Conservation (phyloP, 805 yeast species). For the Nakazawaea laoshanensis region DNA sequence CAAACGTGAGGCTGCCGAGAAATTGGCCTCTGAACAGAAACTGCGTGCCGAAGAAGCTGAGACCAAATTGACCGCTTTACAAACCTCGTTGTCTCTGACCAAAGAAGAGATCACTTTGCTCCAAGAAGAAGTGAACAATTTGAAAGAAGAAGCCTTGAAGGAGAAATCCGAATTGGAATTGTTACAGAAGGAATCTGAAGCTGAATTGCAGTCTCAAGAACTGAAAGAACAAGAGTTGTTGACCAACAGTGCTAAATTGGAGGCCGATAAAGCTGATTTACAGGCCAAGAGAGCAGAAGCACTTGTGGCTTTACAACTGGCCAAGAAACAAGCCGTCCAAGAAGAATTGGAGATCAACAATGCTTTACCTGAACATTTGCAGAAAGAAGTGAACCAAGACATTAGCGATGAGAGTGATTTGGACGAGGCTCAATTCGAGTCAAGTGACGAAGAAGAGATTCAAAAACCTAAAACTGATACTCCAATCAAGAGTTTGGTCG, state of each 20-base stretch:
- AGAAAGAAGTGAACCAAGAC: conserved; percentile 20
- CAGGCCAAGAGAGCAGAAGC: conserved; percentile 29
- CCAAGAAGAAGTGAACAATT: conserved; percentile 26
- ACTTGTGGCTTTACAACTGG: conserved; percentile 25
- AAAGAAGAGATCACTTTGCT: conserved; percentile 30
- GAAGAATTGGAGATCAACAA: conserved; percentile 40
- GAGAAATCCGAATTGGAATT: conserved; percentile 18
- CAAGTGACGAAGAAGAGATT: conserved; percentile 23
- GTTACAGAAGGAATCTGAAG: conserved; percentile 7
- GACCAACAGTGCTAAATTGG: conserved; percentile 28
- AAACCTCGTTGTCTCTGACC: conserved; percentile 33
- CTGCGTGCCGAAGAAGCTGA: conserved; percentile 34
- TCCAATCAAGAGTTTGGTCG: conserved; percentile 18
- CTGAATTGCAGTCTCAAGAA: conserved; percentile 17
- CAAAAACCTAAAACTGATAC: conserved; percentile 22
- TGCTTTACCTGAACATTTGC: conserved; percentile 46
- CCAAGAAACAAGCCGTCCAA: conserved; percentile 25
- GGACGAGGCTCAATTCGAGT: conserved; percentile 18
- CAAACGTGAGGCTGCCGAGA: conserved; percentile 38
- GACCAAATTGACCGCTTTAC: conserved; percentile 33
- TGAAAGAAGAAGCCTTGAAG: conserved; percentile 20
- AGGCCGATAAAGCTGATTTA: conserved; percentile 32
- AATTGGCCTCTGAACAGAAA: conserved; percentile 33
- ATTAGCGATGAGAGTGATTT: conserved; percentile 20
- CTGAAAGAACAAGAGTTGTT: conserved; percentile 20